phyloP scores from a whole-genome alignment of 202 grass and related monocot genomes.

The Zoysia matrella region DNA sequence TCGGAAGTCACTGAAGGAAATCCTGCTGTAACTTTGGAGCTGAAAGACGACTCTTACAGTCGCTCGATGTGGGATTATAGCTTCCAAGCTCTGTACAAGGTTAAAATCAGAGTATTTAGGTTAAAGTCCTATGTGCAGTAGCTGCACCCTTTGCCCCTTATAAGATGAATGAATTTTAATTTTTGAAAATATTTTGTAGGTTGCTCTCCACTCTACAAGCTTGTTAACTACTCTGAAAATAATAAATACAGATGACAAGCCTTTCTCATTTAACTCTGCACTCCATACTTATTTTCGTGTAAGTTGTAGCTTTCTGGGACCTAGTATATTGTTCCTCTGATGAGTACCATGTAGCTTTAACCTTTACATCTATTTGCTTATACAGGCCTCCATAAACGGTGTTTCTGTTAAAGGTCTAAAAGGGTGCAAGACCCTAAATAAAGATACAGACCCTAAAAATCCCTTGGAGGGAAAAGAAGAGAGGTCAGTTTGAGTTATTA shows the following conservation, averaged over 20 bases:
- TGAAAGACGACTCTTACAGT: slow-evolving; percentile 85
- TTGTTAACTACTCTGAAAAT: slow-evolving; percentile 74
- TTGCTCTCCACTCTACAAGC: slow-evolving; percentile 70
- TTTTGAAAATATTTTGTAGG: slow-evolving; percentile 52
- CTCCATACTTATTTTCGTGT: slow-evolving; percentile 93
- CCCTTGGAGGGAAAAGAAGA: slow-evolving; percentile 83
- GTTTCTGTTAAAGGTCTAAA: slow-evolving; percentile 92
- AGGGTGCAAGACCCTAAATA: slow-evolving; percentile 85
- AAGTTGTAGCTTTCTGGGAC: slow-evolving; percentile 46
- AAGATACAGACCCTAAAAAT: slow-evolving; percentile 91
- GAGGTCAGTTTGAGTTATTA: slow-evolving; percentile 60
- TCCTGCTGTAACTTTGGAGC: slow-evolving; percentile 75
- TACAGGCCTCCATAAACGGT: slow-evolving; percentile 83
- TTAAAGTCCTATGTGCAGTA: slow-evolving; percentile 2
- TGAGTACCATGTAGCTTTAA: slow-evolving; percentile 1
- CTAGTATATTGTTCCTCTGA: background rate
- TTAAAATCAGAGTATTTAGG: slow-evolving; percentile 29
- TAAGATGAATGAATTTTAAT: slow-evolving; percentile 14
- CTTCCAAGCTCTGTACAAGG: slow-evolving; percentile 94
- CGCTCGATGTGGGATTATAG: slow-evolving; percentile 96
- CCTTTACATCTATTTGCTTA: slow-evolving; percentile 30
- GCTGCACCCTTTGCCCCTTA: slow-evolving; percentile 30
- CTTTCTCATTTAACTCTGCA: slow-evolving; percentile 84
- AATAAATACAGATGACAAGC: slow-evolving; percentile 78
- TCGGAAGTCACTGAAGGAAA: slow-evolving; percentile 74